Conservation (phyloP, 1,284 basidiomycete genomes). For the Cyathus olla region DNA sequence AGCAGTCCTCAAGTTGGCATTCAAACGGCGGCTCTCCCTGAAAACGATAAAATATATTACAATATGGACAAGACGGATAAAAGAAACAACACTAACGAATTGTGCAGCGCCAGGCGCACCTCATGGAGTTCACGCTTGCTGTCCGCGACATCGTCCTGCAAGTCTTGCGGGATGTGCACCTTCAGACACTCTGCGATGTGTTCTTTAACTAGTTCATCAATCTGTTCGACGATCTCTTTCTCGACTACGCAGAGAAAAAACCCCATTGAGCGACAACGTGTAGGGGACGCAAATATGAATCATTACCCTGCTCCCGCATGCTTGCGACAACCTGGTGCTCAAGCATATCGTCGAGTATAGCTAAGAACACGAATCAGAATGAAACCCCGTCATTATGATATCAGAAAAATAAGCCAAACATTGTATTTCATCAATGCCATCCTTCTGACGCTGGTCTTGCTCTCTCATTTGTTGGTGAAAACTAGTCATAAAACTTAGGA, state of each 20-base stretch:
- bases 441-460: conserved; percentile 54
- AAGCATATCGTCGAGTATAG: conserved; percentile 57
- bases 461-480: conserved; percentile 52
- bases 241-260: conserved; percentile 46
- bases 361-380: conserved; percentile 30
- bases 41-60: conserved; percentile 8
- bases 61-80: not conserved
- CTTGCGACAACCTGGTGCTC: conserved; percentile 54
- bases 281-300: not conserved
- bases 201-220: conserved; percentile 58
- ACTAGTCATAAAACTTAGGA: conserved; percentile 33
- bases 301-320: conserved; percentile 53
- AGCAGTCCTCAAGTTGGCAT: conserved; percentile 54
- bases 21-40: conserved; percentile 65
- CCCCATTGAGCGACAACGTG: not conserved
- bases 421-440: conserved; percentile 60
- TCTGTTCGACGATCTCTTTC: conserved; percentile 53
- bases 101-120: conserved; percentile 61
- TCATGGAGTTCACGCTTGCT: conserved; percentile 60
- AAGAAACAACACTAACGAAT: conserved; percentile 56
- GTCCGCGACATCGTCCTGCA: conserved; percentile 58
- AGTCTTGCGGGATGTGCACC: conserved; percentile 53
- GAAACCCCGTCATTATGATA: not conserved
- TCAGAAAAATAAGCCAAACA: conserved; percentile 33
- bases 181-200: conserved; percentile 57